phyloP scores from a whole-genome alignment of 352 stramenopile species.

The Phytophthora macrochlamydospora region DNA sequence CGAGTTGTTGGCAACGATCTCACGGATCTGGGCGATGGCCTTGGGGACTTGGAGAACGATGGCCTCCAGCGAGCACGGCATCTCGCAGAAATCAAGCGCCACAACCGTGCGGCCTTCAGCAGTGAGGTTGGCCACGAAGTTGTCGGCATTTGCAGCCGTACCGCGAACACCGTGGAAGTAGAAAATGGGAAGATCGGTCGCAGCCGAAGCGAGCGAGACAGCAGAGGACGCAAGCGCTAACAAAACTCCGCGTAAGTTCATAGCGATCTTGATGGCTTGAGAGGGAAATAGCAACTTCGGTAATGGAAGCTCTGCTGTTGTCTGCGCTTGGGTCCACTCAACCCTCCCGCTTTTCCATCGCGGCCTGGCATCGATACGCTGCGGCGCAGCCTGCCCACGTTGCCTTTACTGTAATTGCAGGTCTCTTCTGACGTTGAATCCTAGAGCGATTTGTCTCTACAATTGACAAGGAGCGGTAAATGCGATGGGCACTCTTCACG shows the following conservation, averaged over 20 bases:
- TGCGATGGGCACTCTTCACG: too few relatives aligned
- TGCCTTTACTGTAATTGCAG: too few relatives aligned
- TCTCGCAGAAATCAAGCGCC: constrained; percentile 36
- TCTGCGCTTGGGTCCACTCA: too few relatives aligned
- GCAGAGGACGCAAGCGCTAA: background rate
- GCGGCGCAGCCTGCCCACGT: too few relatives aligned
- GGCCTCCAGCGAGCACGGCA: constrained; percentile 24
- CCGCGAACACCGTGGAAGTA: constrained; percentile 48
- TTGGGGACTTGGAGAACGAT: constrained; percentile 40
- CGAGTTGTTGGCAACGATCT: constrained; percentile 27
- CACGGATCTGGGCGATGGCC: constrained; percentile 39
- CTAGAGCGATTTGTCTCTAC: too few relatives aligned
- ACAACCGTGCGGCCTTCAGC: constrained; percentile 35
- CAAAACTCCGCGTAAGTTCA: background rate
- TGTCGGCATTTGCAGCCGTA: constrained; percentile 14
- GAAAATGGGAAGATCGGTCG: constrained; percentile 33
- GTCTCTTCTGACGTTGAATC: too few relatives aligned
- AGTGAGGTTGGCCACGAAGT: constrained; percentile 33
- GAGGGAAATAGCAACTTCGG: constrained; percentile 6
- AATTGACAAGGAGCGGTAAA: too few relatives aligned
- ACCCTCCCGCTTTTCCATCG: too few relatives aligned
- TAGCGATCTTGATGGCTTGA: constrained; percentile 11
- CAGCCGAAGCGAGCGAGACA: constrained; percentile 13
- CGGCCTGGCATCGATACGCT: too few relatives aligned
- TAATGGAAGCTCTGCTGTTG: background rate